Conservation (phyloP, 2,329 filamentous ascomycete genomes). For the Colletotrichum orchidophilum region DNA sequence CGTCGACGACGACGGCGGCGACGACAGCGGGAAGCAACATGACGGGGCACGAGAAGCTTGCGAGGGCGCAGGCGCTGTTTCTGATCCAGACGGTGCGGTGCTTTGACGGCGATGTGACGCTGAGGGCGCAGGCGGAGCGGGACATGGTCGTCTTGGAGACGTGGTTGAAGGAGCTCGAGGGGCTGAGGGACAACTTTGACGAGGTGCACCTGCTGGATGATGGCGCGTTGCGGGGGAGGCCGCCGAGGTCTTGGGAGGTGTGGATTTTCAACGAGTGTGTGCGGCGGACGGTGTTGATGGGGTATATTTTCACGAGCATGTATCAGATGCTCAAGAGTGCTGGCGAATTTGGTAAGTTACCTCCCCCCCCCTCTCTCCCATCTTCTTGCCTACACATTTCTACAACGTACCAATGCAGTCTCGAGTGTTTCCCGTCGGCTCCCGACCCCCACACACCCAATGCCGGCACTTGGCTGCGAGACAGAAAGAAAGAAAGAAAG, state of each 20-base stretch:
- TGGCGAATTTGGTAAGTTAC: constrained; percentile 33
- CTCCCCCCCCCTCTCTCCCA: background rate
- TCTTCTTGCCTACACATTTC: constrained; percentile 1
- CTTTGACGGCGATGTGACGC: constrained; percentile 53
- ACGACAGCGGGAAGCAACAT: background rate
- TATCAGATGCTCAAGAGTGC: constrained; percentile 45
- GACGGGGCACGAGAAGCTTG: constrained; percentile 51
- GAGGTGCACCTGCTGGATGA: constrained; percentile 37
- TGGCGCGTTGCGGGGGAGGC: constrained; percentile 40
- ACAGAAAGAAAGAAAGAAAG: too few species aligned
- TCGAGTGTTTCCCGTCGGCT: background rate
- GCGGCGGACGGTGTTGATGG: constrained; percentile 49
- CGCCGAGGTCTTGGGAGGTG: constrained; percentile 55
- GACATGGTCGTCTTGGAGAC: constrained; percentile 46
- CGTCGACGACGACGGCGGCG: background rate
- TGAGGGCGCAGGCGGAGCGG: constrained; percentile 51
- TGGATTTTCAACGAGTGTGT: constrained; percentile 56
- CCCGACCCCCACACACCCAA: background rate
- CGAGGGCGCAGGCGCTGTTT: constrained; percentile 53
- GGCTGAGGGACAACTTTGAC: constrained; percentile 46
- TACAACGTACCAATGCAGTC: too few species aligned
- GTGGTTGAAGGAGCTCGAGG: constrained; percentile 49
- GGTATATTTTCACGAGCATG: constrained; percentile 44
- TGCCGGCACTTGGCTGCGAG: too few species aligned
- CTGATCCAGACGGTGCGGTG: constrained; percentile 53